Base-by-base conservation (phyloP, 306 rosid genomes). In the Rubus idaeus region DNA sequence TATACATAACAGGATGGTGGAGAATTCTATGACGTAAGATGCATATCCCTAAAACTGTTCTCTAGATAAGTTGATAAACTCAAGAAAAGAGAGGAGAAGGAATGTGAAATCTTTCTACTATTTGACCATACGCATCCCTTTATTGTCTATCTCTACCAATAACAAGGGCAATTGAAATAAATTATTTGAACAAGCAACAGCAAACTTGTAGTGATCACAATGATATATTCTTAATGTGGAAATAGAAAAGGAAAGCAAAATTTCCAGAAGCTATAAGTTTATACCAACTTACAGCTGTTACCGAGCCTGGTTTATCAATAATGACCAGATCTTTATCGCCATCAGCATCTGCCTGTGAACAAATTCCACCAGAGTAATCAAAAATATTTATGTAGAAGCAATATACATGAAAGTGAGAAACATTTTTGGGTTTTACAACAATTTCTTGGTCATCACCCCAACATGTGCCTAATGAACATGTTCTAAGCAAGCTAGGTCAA, bases 331-430 rank as follows among this genome's bases (percentile, higher is more conserved):
- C 80, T 56, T 79, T 86, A 21, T 81, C 86, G 72, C 84, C 88
- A 46, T 76, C 77, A 80, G 75, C 84, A 81, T 86, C 84, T 76
- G 84, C 89, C 93, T 91, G 91, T 51, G 23, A 77, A 84, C 76
- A 81, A 82, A 83, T 52, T 35, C 17, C 68, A 58, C 39, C 75
- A 42, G 70, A 42, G 65, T 52, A 78, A 79, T 61, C 69, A 76
- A 79, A 71, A 11, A n/a, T 21, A 14, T 60, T 62, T 61, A 35
- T 4, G 39, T 61, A 49, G 68, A 70, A 47, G 44, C 63, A 57
- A 55, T 62, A 63, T 67, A 68, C 79, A 42, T 4, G 60, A 12
- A 47, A 81, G 40, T 51, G 2, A 0, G 13, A 61, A 66, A 51
- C 11, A 51, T 20, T 30, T 77, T 30, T 35, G 70, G n/a, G 53